Base-by-base conservation (phyloP, 805 yeast species). In the Candida silvatica region DNA sequence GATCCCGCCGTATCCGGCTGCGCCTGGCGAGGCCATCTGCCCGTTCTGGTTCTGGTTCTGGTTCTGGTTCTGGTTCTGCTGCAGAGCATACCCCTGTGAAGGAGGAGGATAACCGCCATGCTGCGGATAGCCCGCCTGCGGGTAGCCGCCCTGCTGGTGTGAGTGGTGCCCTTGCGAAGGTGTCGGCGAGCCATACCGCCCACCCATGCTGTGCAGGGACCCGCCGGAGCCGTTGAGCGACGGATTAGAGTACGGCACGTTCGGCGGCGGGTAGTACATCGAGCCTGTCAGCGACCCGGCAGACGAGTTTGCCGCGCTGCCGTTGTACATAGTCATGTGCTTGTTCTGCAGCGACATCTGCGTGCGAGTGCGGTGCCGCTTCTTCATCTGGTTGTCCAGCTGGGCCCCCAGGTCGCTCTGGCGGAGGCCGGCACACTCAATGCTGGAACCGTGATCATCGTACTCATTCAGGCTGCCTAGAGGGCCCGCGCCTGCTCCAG, bases 381-480 rank as follows among this genome's bases (percentile, higher is more conserved):
- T 52, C 37, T 47, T 49, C 29, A 44, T 48, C 26, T 49, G 45
- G 11, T 35, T 42, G 23, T 49, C 46, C 9, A 55, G 36, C 27
- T 48, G 58, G 6, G 50, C 38, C 4, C 51, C 38, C 14, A 54
- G 34, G 34, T 47, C 45, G 1, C 61, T 54, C 28, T 52, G 53
- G 27, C 61, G 45, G 5, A 58, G 39, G 1, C 62, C 62, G 2
- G 54, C 56, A 22, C 51, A 43, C 18, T 50, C 46, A 7, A 48
- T 41, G 2, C 56, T 38, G 2, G 59, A 47, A 4, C 37, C 34
- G 18, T 48, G 44, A 36, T 56, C 61, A 32, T 52, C 60, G 38
- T 52, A 54, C 3, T 37, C 36, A 35, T 52, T 56, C 6, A 44
- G 14, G 9, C 38, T 8, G 4, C 16, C 30, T 0, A 47, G 43